Evolutionary conservation across 176 grass and related monocot genomes (phyloP).

Genomic region (Zoysia pacifica): DNA sequence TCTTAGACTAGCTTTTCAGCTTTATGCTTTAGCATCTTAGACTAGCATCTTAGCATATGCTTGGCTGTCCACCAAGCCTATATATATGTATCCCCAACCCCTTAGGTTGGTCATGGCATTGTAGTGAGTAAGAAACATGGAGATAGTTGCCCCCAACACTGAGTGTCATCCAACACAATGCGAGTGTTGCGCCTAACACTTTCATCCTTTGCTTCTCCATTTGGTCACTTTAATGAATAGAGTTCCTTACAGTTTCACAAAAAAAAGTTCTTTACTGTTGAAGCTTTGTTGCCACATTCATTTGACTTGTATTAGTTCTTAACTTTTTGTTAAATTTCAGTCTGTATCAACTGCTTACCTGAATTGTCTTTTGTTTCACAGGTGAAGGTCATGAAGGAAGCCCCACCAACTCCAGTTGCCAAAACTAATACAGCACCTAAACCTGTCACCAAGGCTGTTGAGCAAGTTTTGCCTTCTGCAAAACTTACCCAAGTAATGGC

Average conservation of each 20-base stretch:
- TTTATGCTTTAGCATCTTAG: too few relatives aligned
- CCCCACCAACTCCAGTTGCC: constrained; percentile 33
- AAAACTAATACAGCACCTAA: constrained; percentile 59
- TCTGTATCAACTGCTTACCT: constrained; percentile 7
- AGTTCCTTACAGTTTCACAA: neutral
- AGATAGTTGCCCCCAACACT: too few relatives aligned
- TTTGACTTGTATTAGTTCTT: neutral
- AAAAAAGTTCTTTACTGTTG: neutral
- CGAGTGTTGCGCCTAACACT: too few relatives aligned
- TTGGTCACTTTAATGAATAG: neutral
- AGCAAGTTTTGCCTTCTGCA: constrained; percentile 38
- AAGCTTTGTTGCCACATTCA: neutral
- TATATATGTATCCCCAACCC: too few relatives aligned
- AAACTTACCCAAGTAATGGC: constrained; percentile 10
- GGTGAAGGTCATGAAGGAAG: constrained; percentile 83
- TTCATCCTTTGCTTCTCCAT: neutral
- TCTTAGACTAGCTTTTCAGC: too few relatives aligned
- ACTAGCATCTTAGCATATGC: too few relatives aligned
- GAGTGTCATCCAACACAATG: too few relatives aligned
- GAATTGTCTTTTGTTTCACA: constrained; percentile 14
- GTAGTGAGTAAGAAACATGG: too few relatives aligned
- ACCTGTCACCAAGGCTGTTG: constrained; percentile 44
- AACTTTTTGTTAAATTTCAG: neutral
- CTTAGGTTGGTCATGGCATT: too few relatives aligned
- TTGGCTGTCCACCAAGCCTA: too few relatives aligned